phyloP scores from a whole-genome alignment of 495 filamentous ascomycete genomes.

The Xylaria scruposa region DNA sequence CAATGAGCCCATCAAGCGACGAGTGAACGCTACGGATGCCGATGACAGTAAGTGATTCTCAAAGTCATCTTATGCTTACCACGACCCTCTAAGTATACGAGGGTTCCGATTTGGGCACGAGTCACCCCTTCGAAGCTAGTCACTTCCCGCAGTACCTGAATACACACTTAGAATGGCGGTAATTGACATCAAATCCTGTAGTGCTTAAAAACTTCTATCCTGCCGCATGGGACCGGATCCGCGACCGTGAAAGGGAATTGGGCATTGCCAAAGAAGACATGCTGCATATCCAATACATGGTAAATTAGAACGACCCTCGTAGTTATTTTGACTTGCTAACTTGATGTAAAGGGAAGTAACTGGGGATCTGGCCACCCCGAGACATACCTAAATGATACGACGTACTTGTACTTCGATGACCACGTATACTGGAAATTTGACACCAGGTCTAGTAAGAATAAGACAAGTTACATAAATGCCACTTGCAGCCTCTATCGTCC shows the following conservation, averaged over 20 bases:
- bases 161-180: neutral
- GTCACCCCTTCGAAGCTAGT: neutral
- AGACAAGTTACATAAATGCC: conserved; percentile 49
- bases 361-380: conserved; percentile 34
- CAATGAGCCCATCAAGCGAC: conserved; percentile 62
- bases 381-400: conserved; percentile 23
- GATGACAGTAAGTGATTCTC: conserved; percentile 31
- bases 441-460: neutral
- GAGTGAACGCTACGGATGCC: conserved; percentile 38
- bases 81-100: no score
- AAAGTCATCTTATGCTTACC: no score
- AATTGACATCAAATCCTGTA: neutral
- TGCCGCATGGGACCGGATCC: conserved; percentile 26
- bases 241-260: conserved; percentile 22
- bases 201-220: conserved; percentile 25
- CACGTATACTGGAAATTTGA: conserved; percentile 26
- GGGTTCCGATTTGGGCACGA: no score
- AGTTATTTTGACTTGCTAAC: neutral
- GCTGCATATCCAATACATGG: conserved; percentile 35
- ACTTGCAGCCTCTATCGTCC: conserved; percentile 55
- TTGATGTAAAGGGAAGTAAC: conserved; percentile 31
- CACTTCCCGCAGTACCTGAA: no score
- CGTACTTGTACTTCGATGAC: conserved; percentile 32
- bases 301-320: neutral
- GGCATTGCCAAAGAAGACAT: conserved; percentile 16